Evolutionary conservation across 345 rosid species (phyloP).

Genomic region (Adansonia digitata): DNA sequence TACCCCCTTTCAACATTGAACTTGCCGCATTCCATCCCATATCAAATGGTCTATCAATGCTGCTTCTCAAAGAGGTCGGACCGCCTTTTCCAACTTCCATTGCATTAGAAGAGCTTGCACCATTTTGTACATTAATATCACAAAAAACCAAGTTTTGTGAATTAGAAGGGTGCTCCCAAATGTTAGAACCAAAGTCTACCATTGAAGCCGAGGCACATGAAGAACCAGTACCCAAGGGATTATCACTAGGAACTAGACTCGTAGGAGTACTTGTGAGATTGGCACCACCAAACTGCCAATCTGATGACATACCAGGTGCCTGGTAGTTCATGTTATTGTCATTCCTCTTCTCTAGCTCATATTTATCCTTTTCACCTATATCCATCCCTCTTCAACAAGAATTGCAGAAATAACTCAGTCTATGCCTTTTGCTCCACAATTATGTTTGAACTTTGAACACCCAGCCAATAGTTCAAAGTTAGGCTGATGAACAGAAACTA

Average conservation of each 20-base stretch:
- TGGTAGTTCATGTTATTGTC: conserved; percentile 39
- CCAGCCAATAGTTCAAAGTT: neutral
- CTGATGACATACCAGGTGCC: conserved; percentile 39
- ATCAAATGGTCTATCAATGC: conserved; percentile 51
- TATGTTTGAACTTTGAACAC: conserved; percentile 21
- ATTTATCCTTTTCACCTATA: conserved; percentile 53
- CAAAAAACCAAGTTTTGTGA: conserved; percentile 59
- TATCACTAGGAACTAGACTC: conserved; percentile 49
- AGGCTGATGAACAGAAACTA: conserved; percentile 16
- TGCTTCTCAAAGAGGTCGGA: conserved; percentile 43
- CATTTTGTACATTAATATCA: conserved; percentile 42
- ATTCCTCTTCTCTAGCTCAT: conserved; percentile 52
- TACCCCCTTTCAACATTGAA: conserved; percentile 59
- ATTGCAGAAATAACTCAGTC: conserved; percentile 15
- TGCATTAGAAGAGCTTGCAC: conserved; percentile 31
- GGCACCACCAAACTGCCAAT: conserved; percentile 56
- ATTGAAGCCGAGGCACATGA: conserved; percentile 66
- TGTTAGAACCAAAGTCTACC: conserved; percentile 52
- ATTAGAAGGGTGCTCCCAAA: conserved; percentile 66
- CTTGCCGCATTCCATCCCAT: conserved; percentile 66
- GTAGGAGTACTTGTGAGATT: conserved; percentile 43
- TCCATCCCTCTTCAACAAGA: conserved; percentile 46
- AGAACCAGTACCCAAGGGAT: conserved; percentile 44
- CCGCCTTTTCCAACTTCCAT: conserved; percentile 37
- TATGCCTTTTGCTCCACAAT: conserved; percentile 20